A percentile compares a stretch with the other conserved stretches of the same genome.
Evolutionary conservation across 768 basidiomycete species (phyloP).

Genomic region (Mycena alexandri): DNA sequence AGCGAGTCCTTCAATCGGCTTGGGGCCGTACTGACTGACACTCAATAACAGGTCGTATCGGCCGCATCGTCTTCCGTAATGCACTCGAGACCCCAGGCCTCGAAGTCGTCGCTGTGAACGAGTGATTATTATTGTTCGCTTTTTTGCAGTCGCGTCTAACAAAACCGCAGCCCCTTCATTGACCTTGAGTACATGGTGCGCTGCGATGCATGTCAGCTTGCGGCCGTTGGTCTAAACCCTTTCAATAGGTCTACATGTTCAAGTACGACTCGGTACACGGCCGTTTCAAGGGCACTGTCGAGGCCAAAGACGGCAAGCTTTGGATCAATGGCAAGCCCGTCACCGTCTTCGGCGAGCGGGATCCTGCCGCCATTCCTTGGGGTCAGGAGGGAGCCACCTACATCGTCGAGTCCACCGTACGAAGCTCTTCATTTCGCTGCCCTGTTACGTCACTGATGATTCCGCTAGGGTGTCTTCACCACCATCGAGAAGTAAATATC

Average conservation of each 20-base stretch:
- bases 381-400: conserved; percentile 85
- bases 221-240: neutral
- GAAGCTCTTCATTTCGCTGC: conserved; percentile 40
- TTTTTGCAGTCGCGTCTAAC: conserved; percentile 25
- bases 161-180: conserved; percentile 70
- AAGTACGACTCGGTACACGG: conserved; percentile 96
- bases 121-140: conserved; percentile 63
- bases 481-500: conserved; percentile 83
- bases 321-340: conserved; percentile 84
- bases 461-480: conserved; percentile 93
- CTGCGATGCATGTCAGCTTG: neutral
- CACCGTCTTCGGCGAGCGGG: conserved; percentile 85
- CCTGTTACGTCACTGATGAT: conserved; percentile 25
- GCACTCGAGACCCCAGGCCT: conserved; percentile 81
- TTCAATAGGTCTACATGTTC: conserved; percentile 93
- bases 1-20: neutral
- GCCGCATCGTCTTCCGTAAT: conserved; percentile 98
- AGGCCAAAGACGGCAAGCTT: conserved; percentile 91
- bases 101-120: conserved; percentile 94
- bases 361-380: conserved; percentile 92
- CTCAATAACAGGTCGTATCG: conserved; percentile 88
- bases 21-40: conserved; percentile 11
- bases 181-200: conserved; percentile 95
- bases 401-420: conserved; percentile 94
- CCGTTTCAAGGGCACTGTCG: conserved; percentile 88